Percentiles rank a stretch among this genome's conserved stretches.
These are phyloP conservation scores for Fonsecaea monophora DNA, from an alignment of 2,329 filamentous ascomycete genomes.

Conservation along the genomic window DNA sequence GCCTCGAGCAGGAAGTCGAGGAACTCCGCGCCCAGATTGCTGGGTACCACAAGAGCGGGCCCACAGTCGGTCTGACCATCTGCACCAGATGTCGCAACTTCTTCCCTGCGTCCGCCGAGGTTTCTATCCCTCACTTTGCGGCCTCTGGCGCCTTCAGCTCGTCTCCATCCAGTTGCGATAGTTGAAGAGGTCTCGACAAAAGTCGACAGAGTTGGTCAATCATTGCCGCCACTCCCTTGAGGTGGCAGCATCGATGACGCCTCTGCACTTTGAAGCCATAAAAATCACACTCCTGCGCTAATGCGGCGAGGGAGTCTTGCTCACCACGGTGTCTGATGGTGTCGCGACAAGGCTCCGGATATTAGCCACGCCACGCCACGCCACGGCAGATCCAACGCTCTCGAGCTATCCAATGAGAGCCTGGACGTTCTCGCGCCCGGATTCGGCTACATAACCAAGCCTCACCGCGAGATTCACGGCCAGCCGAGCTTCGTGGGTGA, in stretches of 20 bases:
- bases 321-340: not conserved
- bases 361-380: not conserved
- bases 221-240: not conserved
- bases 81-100: constrained; percentile 26
- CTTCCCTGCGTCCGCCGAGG: constrained; percentile 12
- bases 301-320: not conserved
- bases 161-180: not conserved
- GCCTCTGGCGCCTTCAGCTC: not conserved
- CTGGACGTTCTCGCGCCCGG: not conserved
- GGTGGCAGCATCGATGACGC: not conserved
- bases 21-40: constrained; percentile 24
- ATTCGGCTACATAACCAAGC: not conserved
- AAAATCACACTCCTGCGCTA: not conserved
- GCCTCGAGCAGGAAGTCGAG: constrained; percentile 24
- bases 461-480: not conserved
- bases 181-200: not conserved
- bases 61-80: constrained; percentile 19
- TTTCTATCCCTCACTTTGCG: not conserved
- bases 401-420: not conserved
- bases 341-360: not conserved
- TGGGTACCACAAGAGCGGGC: constrained; percentile 3
- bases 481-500: not conserved
- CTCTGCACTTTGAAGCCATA: not conserved
- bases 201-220: not conserved
- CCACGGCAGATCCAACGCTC: not conserved